Conservation (phyloP, 495 filamentous ascomycete species). For the Astrocystis sublimbata region DNA sequence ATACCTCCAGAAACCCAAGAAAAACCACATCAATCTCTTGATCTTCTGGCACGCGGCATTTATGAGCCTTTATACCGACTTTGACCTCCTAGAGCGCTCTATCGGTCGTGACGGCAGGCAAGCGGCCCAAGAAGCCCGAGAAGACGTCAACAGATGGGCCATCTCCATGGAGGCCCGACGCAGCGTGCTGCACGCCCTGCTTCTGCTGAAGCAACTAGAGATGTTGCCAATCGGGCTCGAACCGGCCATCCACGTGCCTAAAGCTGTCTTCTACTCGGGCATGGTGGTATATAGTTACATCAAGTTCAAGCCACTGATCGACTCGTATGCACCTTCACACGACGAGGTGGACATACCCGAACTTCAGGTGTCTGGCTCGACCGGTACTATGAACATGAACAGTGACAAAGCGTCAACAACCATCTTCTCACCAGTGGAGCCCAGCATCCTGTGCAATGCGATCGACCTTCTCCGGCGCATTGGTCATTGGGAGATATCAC, state of each 20-base stretch:
- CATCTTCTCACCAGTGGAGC: constrained; percentile 17
- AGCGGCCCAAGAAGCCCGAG: constrained; percentile 7
- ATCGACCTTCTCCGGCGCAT: constrained; percentile 38
- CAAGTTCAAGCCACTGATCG: constrained; percentile 10
- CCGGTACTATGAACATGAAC: neutral
- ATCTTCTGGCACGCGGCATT: constrained; percentile 43
- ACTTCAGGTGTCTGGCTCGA: constrained; percentile 5
- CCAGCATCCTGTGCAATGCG: constrained; percentile 19
- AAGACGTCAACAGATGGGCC: constrained; percentile 3
- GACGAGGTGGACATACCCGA: constrained; percentile 13
- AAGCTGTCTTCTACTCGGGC: constrained; percentile 14
- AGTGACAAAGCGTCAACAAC: constrained; percentile 2
- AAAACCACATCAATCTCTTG: constrained; percentile 25
- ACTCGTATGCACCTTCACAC: constrained; percentile 9
- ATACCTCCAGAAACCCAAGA: constrained; percentile 9
- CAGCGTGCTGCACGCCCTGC: constrained; percentile 11
- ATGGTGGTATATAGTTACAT: constrained; percentile 17
- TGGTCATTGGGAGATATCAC: constrained; percentile 40
- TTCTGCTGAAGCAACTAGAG: constrained; percentile 13
- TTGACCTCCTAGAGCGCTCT: constrained; percentile 31
- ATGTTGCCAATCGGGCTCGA: constrained; percentile 17
- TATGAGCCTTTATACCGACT: constrained; percentile 36
- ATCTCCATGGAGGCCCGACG: constrained; percentile 11
- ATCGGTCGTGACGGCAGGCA: constrained; percentile 12
- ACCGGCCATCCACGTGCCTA: constrained; percentile 16